phyloP scores from a whole-genome alignment of 495 filamentous ascomycete genomes.

The Penicillium steckii region DNA sequence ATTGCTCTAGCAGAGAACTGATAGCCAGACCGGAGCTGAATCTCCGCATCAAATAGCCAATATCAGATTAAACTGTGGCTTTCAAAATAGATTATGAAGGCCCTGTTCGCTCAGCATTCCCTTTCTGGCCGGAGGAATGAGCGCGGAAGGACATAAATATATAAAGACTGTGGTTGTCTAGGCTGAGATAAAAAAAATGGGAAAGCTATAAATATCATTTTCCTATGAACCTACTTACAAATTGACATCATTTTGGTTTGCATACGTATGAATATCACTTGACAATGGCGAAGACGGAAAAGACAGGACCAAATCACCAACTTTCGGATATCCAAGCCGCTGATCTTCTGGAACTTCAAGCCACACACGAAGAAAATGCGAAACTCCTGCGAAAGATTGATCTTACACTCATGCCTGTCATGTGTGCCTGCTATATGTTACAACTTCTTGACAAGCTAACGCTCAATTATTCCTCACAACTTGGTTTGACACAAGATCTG shows the following conservation, averaged over 20 bases:
- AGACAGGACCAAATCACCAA: neutral
- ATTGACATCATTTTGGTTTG: no score
- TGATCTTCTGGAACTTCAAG: neutral
- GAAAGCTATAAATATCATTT: no score
- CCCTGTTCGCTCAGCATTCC: no score
- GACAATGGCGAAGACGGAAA: neutral
- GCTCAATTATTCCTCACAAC: neutral
- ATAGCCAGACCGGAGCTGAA: neutral
- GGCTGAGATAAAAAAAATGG: no score
- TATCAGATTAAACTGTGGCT: no score
- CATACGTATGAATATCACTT: no score
- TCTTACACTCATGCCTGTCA: neutral
- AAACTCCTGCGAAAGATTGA: neutral
- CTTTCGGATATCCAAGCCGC: neutral
- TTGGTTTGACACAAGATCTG: constrained; percentile 27
- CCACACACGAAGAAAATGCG: neutral
- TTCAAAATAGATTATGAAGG: no score
- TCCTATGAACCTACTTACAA: no score
- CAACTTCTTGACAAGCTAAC: neutral
- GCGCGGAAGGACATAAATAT: no score
- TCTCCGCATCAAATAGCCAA: neutral
- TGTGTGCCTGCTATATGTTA: neutral
- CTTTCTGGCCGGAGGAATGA: neutral
- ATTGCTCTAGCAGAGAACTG: neutral
- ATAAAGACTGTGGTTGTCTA: no score